phyloP scores from a whole-genome alignment of 1,284 basidiomycete genomes.

The Fomitopsis betulina region DNA sequence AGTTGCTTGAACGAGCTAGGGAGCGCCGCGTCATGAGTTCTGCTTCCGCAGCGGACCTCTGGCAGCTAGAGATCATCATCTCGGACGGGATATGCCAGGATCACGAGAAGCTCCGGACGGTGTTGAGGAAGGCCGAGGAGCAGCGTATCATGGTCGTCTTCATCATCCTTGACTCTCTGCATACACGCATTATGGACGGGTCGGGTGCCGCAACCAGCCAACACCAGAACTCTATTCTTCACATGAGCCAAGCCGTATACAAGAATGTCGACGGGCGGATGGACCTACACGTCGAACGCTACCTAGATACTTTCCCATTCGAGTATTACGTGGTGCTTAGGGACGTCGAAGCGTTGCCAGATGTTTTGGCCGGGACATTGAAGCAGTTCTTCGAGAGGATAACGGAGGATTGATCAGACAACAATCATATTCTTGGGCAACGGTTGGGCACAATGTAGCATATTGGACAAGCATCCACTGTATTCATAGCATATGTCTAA shows the following conservation, averaged over 20 bases:
- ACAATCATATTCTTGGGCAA: too few species aligned
- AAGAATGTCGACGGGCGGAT: slow-evolving; percentile 80
- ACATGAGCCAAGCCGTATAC: slow-evolving; percentile 92
- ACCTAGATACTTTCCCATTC: slow-evolving; percentile 97
- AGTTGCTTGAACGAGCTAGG: slow-evolving; percentile 72
- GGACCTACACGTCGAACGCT: slow-evolving; percentile 87
- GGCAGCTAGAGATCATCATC: slow-evolving; percentile 98
- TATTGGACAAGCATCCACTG: background rate
- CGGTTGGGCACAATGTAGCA: background rate
- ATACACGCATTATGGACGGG: slow-evolving; percentile 25
- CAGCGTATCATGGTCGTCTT: slow-evolving; percentile 97
- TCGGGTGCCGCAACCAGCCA: slow-evolving; percentile 4
- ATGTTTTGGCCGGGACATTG: slow-evolving; percentile 87
- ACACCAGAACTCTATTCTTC: slow-evolving; percentile 76
- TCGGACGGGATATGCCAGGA: slow-evolving; percentile 99
- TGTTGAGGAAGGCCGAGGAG: slow-evolving; percentile 85
- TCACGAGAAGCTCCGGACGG: slow-evolving; percentile 78
- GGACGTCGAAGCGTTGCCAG: slow-evolving; percentile 89
- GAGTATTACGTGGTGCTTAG: slow-evolving; percentile 95
- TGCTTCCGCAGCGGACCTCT: slow-evolving; percentile 76
- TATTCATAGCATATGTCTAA: background rate
- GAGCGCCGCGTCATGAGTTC: slow-evolving; percentile 59
- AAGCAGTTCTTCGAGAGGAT: slow-evolving; percentile 88
- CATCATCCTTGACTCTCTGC: slow-evolving; percentile 90
- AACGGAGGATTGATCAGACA: slow-evolving; percentile 49